These are phyloP conservation scores for Theileria equi DNA, from an alignment of 169 alveolate species.

Conservation along the genomic window DNA sequence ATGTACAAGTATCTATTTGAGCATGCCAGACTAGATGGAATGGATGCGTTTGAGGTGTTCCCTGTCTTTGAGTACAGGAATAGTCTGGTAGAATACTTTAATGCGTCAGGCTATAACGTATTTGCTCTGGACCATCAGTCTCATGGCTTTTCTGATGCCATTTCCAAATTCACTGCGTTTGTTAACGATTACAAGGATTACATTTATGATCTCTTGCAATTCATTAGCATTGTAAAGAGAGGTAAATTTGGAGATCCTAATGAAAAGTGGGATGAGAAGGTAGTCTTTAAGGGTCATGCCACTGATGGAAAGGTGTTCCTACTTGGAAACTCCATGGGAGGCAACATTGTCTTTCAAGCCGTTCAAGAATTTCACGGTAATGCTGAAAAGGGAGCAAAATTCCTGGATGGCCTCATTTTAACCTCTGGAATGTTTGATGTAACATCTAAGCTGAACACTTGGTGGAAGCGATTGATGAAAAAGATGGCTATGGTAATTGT, in stretches of 20 bases:
- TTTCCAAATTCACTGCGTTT: conserved; percentile 22
- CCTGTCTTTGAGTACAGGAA: conserved; percentile 44
- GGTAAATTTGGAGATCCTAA: conserved; percentile 27
- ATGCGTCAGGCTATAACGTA: conserved; percentile 59
- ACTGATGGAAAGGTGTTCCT: conserved; percentile 41
- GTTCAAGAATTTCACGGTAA: conserved; percentile 39
- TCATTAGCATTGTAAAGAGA: conserved; percentile 47
- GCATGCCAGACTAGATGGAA: background rate
- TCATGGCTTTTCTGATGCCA: conserved; percentile 66
- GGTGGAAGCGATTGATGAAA: no score
- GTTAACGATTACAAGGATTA: conserved; percentile 32
- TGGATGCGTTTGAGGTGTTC: background rate
- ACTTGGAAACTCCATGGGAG: conserved; percentile 71
- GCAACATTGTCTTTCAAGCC: conserved; percentile 54
- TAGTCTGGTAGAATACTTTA: conserved; percentile 61
- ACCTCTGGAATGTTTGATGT: conserved; percentile 68
- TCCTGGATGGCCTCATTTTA: conserved; percentile 61
- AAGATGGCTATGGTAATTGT: background rate
- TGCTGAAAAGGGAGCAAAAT: background rate
- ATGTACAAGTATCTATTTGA: conserved; percentile 6
- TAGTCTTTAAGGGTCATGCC: conserved; percentile 4
- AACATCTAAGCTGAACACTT: background rate
- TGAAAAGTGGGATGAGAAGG: conserved; percentile 12
- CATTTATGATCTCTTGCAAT: conserved; percentile 63
- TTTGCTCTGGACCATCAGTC: conserved; percentile 71